These are phyloP conservation scores for Dictyostelium capitatum DNA, from an alignment of 78 protist genomes.

Conservation along the genomic window DNA sequence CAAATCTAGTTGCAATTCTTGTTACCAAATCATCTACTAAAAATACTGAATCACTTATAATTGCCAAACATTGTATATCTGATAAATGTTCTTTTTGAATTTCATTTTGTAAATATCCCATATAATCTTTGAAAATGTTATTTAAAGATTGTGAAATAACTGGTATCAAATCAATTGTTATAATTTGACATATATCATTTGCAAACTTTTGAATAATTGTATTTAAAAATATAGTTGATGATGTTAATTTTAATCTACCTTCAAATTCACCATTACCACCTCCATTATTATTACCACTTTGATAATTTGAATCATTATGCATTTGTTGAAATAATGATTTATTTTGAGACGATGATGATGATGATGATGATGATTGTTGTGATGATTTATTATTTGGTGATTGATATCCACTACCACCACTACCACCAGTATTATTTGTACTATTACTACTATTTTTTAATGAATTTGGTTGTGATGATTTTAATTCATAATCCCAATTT, in stretches of 20 bases:
- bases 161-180: conserved; percentile 41
- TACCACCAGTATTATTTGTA: not conserved
- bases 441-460: not conserved
- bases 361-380: no score
- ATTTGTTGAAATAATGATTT: not conserved
- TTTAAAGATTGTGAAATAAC: conserved; percentile 22
- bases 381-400: conserved; percentile 2
- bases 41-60: conserved; percentile 38
- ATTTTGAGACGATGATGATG: no score
- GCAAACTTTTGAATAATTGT: conserved; percentile 62
- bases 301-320: not conserved
- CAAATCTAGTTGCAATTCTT: conserved; percentile 54
- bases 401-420: not conserved
- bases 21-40: conserved; percentile 43
- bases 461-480: not conserved
- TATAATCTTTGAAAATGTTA: conserved; percentile 45
- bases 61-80: conserved; percentile 49
- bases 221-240: conserved; percentile 66
- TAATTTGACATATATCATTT: conserved; percentile 62
- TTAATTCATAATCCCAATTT: conserved; percentile 63
- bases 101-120: conserved; percentile 1
- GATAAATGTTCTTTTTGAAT: conserved; percentile 44
- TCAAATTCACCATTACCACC: not conserved
- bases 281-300: not conserved
- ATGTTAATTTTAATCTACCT: conserved; percentile 46